Evolutionary conservation across 208 protist genomes (phyloP), one percentile per base, ranked within the genome.

Genomic region (Crithidia brevicula): DNA sequence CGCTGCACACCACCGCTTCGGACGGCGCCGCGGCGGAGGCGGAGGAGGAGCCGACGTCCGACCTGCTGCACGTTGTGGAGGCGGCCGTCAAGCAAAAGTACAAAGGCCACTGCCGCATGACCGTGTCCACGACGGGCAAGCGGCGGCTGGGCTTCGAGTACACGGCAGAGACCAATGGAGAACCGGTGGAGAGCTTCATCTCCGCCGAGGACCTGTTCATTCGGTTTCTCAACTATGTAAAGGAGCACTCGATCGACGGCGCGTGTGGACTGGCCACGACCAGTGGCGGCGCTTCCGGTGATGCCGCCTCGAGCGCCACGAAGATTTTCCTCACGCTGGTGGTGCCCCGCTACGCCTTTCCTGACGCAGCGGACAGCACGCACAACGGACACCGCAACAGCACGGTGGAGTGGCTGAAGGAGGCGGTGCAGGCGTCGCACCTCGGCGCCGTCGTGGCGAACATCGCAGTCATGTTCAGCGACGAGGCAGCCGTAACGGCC

Each of bases 171-270:
- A 25, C 58, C 15, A 52, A 49, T 40, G 70, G 79, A 40, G 80
- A 83, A 8, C 23, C 64, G 60, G 68, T 73, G 22, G 65, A 77
- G 42, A 52, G 49, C 38, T 91, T 94, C 65, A 51, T 93, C 50
- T 72, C 76, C 5, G 84, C 84, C 28, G 82, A 91, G 54, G 81
- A 94, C 36, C 65, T 93, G 23, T 87, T 96, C 47, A 79, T 93
- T 4, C 68, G 79, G 36, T 94, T 93, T 65, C 78, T 96, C 27
- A 92, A 93, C 74, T 82, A 92, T 63, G 45, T 96, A 11, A 96
- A 96, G 74, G 76, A 83, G 61, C 85, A 90, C 60, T 82, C 81
- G 23, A 61, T 96, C 13, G 85, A 96, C 67, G 80, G 73, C 10
- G 86, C 83, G 11, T 96, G 91, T 59, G 83, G 83, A 28, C 65